A percentile compares a stretch with the other conserved stretches of the same genome.
These are phyloP conservation scores for Psophocarpus tetragonolobus DNA, from an alignment of 306 rosid genomes.

Conservation along the genomic window DNA sequence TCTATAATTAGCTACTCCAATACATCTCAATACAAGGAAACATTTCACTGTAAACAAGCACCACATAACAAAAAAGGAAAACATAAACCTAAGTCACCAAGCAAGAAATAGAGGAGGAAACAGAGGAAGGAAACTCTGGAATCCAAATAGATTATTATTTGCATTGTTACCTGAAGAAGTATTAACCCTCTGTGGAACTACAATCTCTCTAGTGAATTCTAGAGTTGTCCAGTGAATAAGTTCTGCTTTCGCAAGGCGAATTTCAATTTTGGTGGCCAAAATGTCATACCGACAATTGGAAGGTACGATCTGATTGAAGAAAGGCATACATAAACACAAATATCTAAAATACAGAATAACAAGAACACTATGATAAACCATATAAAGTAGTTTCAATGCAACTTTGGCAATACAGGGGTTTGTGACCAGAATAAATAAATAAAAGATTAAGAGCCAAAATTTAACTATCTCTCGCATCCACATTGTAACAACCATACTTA, in stretches of 20 bases:
- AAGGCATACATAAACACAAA: conserved; percentile 31
- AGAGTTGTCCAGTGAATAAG: conserved; percentile 59
- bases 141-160: conserved; percentile 17
- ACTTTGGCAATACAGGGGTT: background rate
- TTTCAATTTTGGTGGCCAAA: conserved; percentile 80
- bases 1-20: background rate
- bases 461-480: background rate
- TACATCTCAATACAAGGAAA: background rate
- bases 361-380: background rate
- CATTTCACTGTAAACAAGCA: background rate
- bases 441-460: background rate
- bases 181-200: conserved; percentile 43
- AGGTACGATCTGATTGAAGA: conserved; percentile 61
- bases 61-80: background rate
- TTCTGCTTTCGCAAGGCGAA: conserved; percentile 78
- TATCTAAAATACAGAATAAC: background rate
- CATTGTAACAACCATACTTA: background rate
- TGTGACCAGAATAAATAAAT: background rate
- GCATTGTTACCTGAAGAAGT: conserved; percentile 55
- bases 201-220: conserved; percentile 53
- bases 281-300: conserved; percentile 56
- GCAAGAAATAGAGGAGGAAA: background rate
- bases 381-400: background rate
- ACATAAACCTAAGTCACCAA: background rate
- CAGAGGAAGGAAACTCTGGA: background rate